These are phyloP conservation scores for Clarireedia paspali DNA, from an alignment of 2,329 filamentous ascomycete genomes.

Conservation along the genomic window DNA sequence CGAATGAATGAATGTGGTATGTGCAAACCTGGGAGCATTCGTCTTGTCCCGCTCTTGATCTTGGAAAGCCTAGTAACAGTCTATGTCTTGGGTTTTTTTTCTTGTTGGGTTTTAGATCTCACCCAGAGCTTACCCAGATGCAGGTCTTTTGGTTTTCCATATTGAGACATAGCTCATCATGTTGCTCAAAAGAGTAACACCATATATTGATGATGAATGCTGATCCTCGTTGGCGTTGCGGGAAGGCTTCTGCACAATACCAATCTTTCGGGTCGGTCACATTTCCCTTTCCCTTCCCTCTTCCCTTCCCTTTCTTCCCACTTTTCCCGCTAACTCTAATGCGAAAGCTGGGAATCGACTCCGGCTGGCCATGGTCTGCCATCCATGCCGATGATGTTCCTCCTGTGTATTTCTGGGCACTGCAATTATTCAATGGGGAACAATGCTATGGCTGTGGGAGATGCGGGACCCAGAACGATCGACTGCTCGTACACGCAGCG, in stretches of 20 bases:
- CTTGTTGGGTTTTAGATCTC: not conserved
- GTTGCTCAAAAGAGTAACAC: not conserved
- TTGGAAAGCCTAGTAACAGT: not conserved
- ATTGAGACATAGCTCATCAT: slow-evolving; percentile 2
- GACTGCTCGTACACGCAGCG: no score
- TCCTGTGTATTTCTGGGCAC: no score
- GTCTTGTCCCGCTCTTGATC: slow-evolving; percentile 7
- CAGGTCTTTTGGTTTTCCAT: not conserved
- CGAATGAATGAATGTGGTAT: not conserved
- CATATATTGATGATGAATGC: slow-evolving; percentile 4
- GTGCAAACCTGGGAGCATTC: slow-evolving; percentile 5
- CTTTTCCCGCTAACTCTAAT: not conserved
- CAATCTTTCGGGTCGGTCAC: slow-evolving; percentile 9
- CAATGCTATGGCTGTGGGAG: no score
- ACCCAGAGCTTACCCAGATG: not conserved
- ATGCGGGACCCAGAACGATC: no score
- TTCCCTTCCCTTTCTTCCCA: not conserved
- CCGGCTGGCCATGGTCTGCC: no score
- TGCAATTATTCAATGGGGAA: no score
- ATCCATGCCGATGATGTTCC: no score
- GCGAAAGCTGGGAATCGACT: no score
- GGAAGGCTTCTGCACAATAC: slow-evolving; percentile 10
- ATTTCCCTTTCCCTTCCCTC: not conserved
- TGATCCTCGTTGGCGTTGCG: slow-evolving; percentile 11
- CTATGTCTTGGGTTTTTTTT: not conserved